phyloP scores from a whole-genome alignment of 495 filamentous ascomycete species.

The Penicillium macrosclerotiorum region DNA sequence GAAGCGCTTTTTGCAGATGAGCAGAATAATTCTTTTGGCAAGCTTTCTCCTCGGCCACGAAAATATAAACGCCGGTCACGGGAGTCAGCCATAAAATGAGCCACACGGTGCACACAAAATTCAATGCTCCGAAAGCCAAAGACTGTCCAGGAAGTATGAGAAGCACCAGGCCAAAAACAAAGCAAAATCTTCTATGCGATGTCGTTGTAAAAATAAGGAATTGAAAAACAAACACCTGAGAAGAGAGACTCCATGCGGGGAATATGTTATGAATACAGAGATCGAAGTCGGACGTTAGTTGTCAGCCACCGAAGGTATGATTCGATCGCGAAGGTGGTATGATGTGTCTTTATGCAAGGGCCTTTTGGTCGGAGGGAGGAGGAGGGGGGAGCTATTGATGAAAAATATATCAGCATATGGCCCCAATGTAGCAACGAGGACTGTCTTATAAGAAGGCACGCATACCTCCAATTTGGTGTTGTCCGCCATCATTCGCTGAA shows the following conservation, averaged over 20 bases:
- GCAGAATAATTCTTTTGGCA: slow-evolving; percentile 19
- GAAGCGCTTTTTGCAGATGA: slow-evolving; percentile 24
- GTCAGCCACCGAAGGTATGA: slow-evolving; percentile 12
- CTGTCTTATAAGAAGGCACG: not conserved
- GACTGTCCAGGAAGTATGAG: slow-evolving; percentile 26
- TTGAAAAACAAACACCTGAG: slow-evolving; percentile 47
- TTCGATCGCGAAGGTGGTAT: slow-evolving; percentile 9
- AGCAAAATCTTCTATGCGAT: slow-evolving; percentile 42
- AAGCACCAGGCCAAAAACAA: slow-evolving; percentile 25
- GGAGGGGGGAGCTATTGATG: slow-evolving; percentile 43
- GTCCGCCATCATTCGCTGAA: slow-evolving; percentile 94
- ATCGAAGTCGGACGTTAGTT: slow-evolving; percentile 12
- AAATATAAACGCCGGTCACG: slow-evolving; percentile 16
- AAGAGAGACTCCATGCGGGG: slow-evolving; percentile 41
- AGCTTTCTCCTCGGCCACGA: slow-evolving; percentile 4
- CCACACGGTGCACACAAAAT: slow-evolving; percentile 33
- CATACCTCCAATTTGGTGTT: slow-evolving; percentile 79
- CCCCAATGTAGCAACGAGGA: not conserved
- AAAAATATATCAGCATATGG: not conserved
- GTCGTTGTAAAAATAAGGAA: slow-evolving; percentile 39
- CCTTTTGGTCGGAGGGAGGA: slow-evolving; percentile 42
- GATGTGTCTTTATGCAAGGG: slow-evolving; percentile 34
- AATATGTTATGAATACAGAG: slow-evolving; percentile 33
- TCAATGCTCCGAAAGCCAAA: slow-evolving; percentile 30
- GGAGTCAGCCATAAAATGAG: slow-evolving; percentile 25